phyloP scores from a whole-genome alignment of 352 stramenopile species.

The Phytophthora melonis region DNA sequence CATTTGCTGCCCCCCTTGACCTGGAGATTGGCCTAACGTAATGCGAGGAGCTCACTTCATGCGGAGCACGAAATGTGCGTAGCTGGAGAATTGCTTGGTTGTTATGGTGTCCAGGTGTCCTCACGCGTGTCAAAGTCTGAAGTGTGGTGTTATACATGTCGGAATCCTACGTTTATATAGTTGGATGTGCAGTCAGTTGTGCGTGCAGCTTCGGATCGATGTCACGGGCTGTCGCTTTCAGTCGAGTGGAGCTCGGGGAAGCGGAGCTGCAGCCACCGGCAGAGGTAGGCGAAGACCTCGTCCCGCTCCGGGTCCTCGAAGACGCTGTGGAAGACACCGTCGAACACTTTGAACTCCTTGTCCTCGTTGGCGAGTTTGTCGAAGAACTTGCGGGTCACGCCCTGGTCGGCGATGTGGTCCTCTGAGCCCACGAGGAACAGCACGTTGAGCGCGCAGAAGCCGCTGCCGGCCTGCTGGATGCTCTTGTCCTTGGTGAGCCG shows the following conservation, averaged over 20 bases:
- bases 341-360: slow-evolving; percentile 63
- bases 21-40: no score
- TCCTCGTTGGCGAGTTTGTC: slow-evolving; percentile 46
- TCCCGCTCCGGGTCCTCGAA: slow-evolving; percentile 60
- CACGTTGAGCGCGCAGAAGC: slow-evolving; percentile 28
- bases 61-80: no score
- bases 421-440: slow-evolving; percentile 51
- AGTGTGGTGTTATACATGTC: no score
- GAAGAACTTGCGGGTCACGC: slow-evolving; percentile 43
- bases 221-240: slow-evolving; percentile 1
- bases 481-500: slow-evolving; percentile 32
- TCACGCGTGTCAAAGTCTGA: no score
- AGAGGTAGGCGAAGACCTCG: slow-evolving; percentile 29
- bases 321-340: slow-evolving; percentile 57
- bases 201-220: background rate
- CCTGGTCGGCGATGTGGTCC: slow-evolving; percentile 50
- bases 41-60: no score
- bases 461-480: slow-evolving; percentile 16
- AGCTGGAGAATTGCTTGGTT: no score
- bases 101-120: no score
- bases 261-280: slow-evolving; percentile 21
- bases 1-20: no score
- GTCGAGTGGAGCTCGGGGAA: slow-evolving; percentile 19
- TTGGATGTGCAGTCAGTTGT: background rate
- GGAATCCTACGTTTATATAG: no score